Conservation (phyloP, 2,329 filamentous ascomycete species). For the Hirsutella rhossiliensis region DNA sequence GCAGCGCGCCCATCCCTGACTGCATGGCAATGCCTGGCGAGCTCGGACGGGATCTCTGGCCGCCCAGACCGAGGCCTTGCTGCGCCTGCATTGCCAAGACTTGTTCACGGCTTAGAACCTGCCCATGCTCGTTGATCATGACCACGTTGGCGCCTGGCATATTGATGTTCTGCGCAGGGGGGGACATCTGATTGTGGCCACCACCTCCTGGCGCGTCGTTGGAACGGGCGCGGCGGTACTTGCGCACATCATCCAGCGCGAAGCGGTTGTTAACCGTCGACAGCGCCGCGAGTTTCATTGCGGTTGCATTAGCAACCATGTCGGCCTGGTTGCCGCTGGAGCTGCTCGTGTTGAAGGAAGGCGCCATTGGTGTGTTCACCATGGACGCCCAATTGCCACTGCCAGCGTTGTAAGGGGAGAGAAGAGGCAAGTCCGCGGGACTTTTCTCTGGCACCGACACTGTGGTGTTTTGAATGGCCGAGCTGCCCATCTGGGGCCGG, state of each 20-base stretch:
- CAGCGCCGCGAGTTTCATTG: conserved; percentile 94
- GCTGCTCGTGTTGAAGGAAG: conserved; percentile 57
- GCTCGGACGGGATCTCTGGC: conserved; percentile 71
- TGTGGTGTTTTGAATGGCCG: conserved; percentile 72
- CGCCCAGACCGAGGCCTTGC: conserved; percentile 45
- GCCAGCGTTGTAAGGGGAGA: conserved; percentile 71
- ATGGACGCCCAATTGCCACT: conserved; percentile 97
- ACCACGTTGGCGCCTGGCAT: conserved; percentile 68
- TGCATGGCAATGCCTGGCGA: conserved; percentile 84
- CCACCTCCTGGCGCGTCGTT: conserved; percentile 61
- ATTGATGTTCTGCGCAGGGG: conserved; percentile 48
- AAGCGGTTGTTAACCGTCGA: conserved; percentile 98
- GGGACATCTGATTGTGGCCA: conserved; percentile 52
- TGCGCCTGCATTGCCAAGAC: conserved; percentile 70
- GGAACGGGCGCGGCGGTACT: conserved; percentile 84
- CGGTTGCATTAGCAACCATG: conserved; percentile 97
- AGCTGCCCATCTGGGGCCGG: conserved; percentile 54
- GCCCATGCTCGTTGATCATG: conserved; percentile 90
- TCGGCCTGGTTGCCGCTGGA: conserved; percentile 63
- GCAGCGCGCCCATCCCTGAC: conserved; percentile 46
- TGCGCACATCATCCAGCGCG: conserved; percentile 89
- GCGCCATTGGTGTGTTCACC: conserved; percentile 93
- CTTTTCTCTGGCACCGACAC: conserved; percentile 59
- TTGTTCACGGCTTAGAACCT: conserved; percentile 76
- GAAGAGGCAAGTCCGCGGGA: conserved; percentile 59